Evolutionary conservation across 495 filamentous ascomycete species (phyloP).

Genomic region (Penicillium bialowiezense): DNA sequence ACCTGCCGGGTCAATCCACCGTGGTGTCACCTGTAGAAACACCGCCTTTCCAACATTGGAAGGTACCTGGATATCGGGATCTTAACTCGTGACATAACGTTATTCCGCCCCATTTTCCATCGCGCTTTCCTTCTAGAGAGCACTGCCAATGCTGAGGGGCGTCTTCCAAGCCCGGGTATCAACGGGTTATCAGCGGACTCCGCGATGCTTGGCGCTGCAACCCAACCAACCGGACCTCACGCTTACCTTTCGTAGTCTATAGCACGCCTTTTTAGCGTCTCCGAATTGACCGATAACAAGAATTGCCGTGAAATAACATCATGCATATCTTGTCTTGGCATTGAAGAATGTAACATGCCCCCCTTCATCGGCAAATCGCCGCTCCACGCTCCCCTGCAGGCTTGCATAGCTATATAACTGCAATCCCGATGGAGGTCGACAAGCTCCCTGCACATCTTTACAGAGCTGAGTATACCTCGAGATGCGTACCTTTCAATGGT

Average conservation of each 20-base stretch:
- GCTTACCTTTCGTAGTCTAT: not conserved
- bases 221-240: slow-evolving; percentile 14
- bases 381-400: slow-evolving; percentile 1
- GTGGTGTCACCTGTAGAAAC: not conserved
- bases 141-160: not conserved
- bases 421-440: not conserved
- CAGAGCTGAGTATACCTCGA: slow-evolving; percentile 1
- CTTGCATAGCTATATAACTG: slow-evolving; percentile 1
- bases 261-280: not conserved
- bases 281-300: not conserved
- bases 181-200: slow-evolving; percentile 8
- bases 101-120: too few species aligned
- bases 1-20: too few species aligned
- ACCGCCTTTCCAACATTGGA: not conserved
- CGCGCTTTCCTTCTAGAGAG: not conserved
- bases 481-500: slow-evolving; percentile 18
- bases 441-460: slow-evolving; percentile 2
- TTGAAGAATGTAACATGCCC: slow-evolving; percentile 25
- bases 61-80: too few species aligned
- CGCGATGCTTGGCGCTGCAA: slow-evolving; percentile 29
- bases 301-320: slow-evolving; percentile 3
- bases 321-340: slow-evolving; percentile 21
- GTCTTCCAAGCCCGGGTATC: slow-evolving; percentile 7
- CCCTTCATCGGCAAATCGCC: slow-evolving; percentile 14
- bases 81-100: too few species aligned